These are phyloP conservation scores for Ophiognomonia clavigignenti-juglandacearum DNA, from an alignment of 2,329 filamentous ascomycete genomes.

Conservation along the genomic window DNA sequence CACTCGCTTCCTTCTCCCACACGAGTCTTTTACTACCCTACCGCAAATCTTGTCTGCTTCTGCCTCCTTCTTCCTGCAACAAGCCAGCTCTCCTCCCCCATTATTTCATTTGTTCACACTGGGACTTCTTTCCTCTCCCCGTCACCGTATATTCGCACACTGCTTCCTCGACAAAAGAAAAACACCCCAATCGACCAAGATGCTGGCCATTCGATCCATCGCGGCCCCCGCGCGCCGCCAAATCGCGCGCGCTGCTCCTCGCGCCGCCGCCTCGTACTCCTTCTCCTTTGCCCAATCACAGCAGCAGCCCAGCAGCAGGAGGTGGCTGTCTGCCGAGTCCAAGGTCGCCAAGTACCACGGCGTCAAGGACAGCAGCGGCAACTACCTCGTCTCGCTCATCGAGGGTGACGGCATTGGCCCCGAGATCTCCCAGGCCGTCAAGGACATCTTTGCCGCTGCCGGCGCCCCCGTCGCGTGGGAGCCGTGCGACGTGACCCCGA, in stretches of 20 bases:
- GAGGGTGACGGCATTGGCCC: constrained; percentile 99
- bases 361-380: constrained; percentile 85
- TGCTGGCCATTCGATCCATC: constrained; percentile 79
- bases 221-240: constrained; percentile 71
- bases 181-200: constrained; percentile 31
- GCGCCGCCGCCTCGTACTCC: constrained; percentile 29
- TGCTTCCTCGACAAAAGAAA: no score
- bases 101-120: constrained; percentile 8
- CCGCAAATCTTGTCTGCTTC: background rate
- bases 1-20: no score
- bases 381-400: constrained; percentile 93
- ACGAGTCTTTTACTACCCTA: no score
- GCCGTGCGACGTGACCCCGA: constrained; percentile 90
- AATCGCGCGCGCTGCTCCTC: constrained; percentile 66
- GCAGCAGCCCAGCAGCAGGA: constrained; percentile 45
- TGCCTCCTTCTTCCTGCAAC: background rate
- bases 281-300: constrained; percentile 32
- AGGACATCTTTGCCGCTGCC: constrained; percentile 96
- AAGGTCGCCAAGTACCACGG: constrained; percentile 92
- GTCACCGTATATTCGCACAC: background rate
- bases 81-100: no score
- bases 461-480: constrained; percentile 95
- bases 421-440: constrained; percentile 95
- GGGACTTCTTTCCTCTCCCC: background rate
- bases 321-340: constrained; percentile 61